Evolutionary conservation across 805 yeast genomes (phyloP), one percentile per base, ranked within the genome.

Genomic region (Candida nemodendra): DNA sequence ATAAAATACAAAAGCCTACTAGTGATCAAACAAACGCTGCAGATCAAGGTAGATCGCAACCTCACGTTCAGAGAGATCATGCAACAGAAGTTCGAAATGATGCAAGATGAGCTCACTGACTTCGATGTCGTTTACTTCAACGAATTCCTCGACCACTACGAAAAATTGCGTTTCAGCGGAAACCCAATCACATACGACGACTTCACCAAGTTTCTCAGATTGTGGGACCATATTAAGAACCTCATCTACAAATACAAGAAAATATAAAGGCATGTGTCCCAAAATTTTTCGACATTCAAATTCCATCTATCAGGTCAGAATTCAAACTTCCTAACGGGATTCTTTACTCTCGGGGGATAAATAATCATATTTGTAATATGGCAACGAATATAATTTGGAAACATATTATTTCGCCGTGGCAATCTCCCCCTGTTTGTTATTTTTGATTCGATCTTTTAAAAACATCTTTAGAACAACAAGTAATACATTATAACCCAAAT

Each of bases 381-480:
- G 82, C 82, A 77, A 76, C 81, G 81, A 63, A 68, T 62, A 66
- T 69, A 71, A 74, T 79, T 74, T 74, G 79, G 72, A 68, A 68
- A 43, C 70, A 63, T 76, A 70, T 74, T 69, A 71, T 62, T 73
- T 64, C 81, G 81, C 67, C 82, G 82, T 77, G 82, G 82, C 82
- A 76, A 73, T 72, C 65, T 66, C 74, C 78, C 77, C 81, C 69
- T 53, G 51, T 31, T 53, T 55, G 59, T 59, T 61, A 76, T 76
- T 76, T 76, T 76, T 75, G 80, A 75, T 76, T 75, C 61, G 54
- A 57, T 69, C 59, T 57, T 52, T 55, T 55, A 56, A 51, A 42
- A 44, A 32, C 18, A 12, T 18, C 18, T 4, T n/a, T 18, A 9
- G 16, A 31, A 18, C 3, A n/a, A n/a, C n/a, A n/a, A n/a, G n/a